Evolutionary conservation across 2,329 filamentous ascomycete species (phyloP).

Genomic region (Arthrobotrys megalospora): DNA sequence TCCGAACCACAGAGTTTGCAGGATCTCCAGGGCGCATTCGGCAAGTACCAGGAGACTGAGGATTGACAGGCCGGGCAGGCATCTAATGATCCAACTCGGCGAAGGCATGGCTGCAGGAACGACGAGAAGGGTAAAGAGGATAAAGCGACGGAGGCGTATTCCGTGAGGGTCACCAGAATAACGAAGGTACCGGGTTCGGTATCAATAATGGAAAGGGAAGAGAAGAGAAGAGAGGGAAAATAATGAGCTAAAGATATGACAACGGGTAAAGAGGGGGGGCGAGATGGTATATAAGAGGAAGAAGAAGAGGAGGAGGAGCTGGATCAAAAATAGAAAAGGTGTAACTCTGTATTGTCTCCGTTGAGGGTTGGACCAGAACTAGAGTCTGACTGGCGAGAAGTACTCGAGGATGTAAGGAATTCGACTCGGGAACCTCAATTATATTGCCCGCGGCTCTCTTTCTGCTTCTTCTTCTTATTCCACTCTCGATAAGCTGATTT

Average conservation of each 20-base stretch:
- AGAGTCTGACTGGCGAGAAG: conserved; percentile 16
- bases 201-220: conserved; percentile 1
- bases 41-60: conserved; percentile 62
- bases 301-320: conserved; percentile 14
- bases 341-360: conserved; percentile 56
- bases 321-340: conserved; percentile 55
- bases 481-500: conserved; percentile 48
- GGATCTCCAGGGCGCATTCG: conserved; percentile 62
- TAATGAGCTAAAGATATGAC: conserved; percentile 39
- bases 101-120: conserved; percentile 47
- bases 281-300: conserved; percentile 44
- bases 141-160: conserved; percentile 9
- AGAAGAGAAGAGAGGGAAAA: conserved; percentile 23
- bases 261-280: conserved; percentile 21
- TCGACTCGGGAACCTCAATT: conserved; percentile 40
- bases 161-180: conserved; percentile 28
- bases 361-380: conserved; percentile 35
- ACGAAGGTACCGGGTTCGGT: conserved; percentile 7
- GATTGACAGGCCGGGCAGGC: conserved; percentile 62
- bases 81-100: conserved; percentile 62
- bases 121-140: conserved; percentile 22
- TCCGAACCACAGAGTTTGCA: conserved; percentile 59
- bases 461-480: conserved; percentile 22
- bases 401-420: conserved; percentile 13
- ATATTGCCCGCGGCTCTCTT: conserved; percentile 38